Evolutionary conservation across 805 yeast genomes (phyloP).

Genomic region (Metschnikowia rubicola): DNA sequence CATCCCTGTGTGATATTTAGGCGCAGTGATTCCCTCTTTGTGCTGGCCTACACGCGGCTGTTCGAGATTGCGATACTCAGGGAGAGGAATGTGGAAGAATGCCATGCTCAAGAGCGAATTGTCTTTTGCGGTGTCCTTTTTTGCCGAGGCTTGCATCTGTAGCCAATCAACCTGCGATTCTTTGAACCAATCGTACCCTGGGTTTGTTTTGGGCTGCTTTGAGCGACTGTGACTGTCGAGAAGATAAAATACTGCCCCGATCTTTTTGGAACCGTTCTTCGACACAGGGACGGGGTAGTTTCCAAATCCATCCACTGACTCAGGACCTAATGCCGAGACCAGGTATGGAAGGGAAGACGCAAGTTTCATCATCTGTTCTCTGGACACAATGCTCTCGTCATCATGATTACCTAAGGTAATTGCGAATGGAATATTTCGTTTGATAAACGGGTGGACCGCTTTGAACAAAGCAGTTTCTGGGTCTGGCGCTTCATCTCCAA

Average conservation of each 20-base stretch:
- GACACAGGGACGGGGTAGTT: constrained; percentile 59
- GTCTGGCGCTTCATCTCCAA: constrained; percentile 77
- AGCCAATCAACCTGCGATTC: constrained; percentile 63
- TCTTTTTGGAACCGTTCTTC: constrained; percentile 29
- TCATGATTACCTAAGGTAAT: constrained; percentile 92
- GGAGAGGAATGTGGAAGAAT: constrained; percentile 90
- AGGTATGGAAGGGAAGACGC: constrained; percentile 64
- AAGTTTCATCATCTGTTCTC: constrained; percentile 59
- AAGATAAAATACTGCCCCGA: constrained; percentile 63
- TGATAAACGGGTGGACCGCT: constrained; percentile 65
- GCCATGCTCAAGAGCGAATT: constrained; percentile 67
- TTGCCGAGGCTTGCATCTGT: constrained; percentile 23
- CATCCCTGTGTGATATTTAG: constrained; percentile 66
- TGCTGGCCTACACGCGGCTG: constrained; percentile 55
- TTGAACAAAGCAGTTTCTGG: constrained; percentile 79
- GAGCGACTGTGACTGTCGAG: constrained; percentile 83
- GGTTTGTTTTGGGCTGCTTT: constrained; percentile 56
- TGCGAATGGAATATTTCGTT: constrained; percentile 75
- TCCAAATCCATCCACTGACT: constrained; percentile 73
- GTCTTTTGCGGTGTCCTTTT: constrained; percentile 22
- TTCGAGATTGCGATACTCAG: constrained; percentile 63
- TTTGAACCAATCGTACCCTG: constrained; percentile 86
- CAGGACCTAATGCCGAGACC: constrained; percentile 59
- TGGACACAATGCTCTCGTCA: constrained; percentile 70
- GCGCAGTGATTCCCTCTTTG: constrained; percentile 78